A percentile compares a stretch with the other conserved stretches of the same genome.
Conservation (phyloP, 495 filamentous ascomycete genomes). For the Pyronema omphalodes region DNA sequence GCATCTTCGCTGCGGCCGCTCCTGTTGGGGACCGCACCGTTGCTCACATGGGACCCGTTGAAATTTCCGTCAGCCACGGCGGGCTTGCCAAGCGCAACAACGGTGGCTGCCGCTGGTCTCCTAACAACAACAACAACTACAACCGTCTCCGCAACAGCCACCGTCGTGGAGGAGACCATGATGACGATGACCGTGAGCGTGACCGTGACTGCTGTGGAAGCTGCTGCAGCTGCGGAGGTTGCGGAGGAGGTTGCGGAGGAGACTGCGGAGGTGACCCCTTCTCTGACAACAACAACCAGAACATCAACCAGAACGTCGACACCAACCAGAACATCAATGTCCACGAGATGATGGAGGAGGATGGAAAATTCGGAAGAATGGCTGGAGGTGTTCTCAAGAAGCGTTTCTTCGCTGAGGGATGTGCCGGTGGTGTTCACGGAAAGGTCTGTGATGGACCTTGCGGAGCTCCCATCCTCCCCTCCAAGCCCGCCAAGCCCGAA, state of each 20-base stretch:
- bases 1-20: constrained; percentile 14
- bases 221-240: constrained; percentile 7
- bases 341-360: constrained; percentile 6
- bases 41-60: no score
- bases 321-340: constrained; percentile 17
- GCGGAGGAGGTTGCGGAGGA: constrained; percentile 4
- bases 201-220: background rate
- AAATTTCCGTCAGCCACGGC: no score
- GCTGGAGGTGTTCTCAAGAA: background rate
- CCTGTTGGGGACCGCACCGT: background rate
- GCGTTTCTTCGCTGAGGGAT: background rate
- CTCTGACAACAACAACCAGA: constrained; percentile 14
- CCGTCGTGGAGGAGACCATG: background rate
- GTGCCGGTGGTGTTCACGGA: no score
- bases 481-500: background rate
- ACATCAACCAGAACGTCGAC: constrained; percentile 20
- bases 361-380: background rate
- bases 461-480: no score
- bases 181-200: no score
- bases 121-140: constrained; percentile 13
- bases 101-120: constrained; percentile 14
- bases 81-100: constrained; percentile 1
- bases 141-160: background rate
- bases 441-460: no score
- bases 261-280: constrained; percentile 3